Evolutionary conservation across 1,284 basidiomycete genomes (phyloP), one percentile per base, ranked within the genome.

Genomic region (Naganishia liquefaciens): DNA sequence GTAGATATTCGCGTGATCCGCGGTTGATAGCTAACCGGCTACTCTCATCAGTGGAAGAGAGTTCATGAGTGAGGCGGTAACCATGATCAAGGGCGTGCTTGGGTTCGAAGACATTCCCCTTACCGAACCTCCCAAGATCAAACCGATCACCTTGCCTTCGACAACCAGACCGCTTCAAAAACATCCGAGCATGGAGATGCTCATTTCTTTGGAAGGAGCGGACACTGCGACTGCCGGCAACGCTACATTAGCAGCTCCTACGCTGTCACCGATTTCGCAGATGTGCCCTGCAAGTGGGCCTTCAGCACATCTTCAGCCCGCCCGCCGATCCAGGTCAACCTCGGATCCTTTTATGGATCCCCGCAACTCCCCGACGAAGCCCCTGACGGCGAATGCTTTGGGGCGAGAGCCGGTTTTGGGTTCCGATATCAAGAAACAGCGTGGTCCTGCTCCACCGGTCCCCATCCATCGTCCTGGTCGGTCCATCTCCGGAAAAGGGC

Each of bases 41-140:
- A 28, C 40, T 52, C 23, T 9, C 21, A 6, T 21, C 40, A 75
- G 76, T 11, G 77, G 76, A 2, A 67, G 69, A 5, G 77, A 75
- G 39, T 78, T 78, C 65, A 77, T 78, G 76, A 72, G 74, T 57
- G 74, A 77, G 64, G 74, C 74, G 6, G 67, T 78, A 9, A 69
- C 70, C 3, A 64, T 75, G 17, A 64, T 78, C 52, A 78, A 78
- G 64, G 76, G 76, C 30, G 71, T 77, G 0, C 69, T 78, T 9
- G 77, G 77, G 0, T 76, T 77, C 43, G 70, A 71, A 15, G 76
- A 76, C 54, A 69, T 74, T 50, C 64, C 76, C 2, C 60, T 78
- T 7, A 73, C 70, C 7, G 65, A 70, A 1, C 74, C 74, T 19
- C 73, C 75, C 13, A 70, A 68, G 54, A 58, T 74, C n/a, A 69